Base-by-base conservation (phyloP, 768 basidiomycete genomes). In the Xerocomus brunneocitrinus region DNA sequence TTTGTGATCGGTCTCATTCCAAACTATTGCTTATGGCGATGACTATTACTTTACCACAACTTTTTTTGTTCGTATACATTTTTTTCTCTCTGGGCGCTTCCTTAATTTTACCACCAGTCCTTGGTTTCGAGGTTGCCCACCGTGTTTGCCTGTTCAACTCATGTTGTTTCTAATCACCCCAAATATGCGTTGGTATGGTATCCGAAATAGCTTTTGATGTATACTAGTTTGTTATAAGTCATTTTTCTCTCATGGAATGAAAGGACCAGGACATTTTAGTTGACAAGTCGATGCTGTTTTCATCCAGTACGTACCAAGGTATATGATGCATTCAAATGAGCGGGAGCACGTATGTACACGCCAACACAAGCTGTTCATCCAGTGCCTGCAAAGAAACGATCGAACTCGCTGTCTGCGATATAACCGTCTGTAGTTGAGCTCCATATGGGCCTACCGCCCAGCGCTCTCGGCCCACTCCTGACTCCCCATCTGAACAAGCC, bases 401-500 rank as follows among this genome's bases (percentile, higher is more conserved):
- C 13, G 12, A 13, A 5, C 30, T 31, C 32, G 13, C 12, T 34
- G 32, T 10, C 32, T 34, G 30, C 30, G 27, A 19, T 6, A 27
- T 3, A 27, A 27, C 27, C 27, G 31, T 32, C 12, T 32, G 31
- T 32, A 32, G 31, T 10, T 32, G 31, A 32, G 12, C 4, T 13
- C 13, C 13, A 34, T 4, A 13, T 34, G 7, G 28, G 16, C 9
- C 52, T 57, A 59, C 44, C 19, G 58, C 22, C 71, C 74, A 14
- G 75, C 66, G 35, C 68, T 73, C 65, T 81, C 79, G 3, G 79
- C 79, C 92, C 92, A 95, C 60, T 94, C 89, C 60, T 78, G 86
- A 65, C 90, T 93, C 14, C 93, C 91, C 91, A 92, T 92, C 68
- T 92, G 82, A 42, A 91, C 87, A 16, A 92, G 74, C 41, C 91